Base-by-base conservation (phyloP, 768 basidiomycete species). In the Boletus subparvulus region DNA sequence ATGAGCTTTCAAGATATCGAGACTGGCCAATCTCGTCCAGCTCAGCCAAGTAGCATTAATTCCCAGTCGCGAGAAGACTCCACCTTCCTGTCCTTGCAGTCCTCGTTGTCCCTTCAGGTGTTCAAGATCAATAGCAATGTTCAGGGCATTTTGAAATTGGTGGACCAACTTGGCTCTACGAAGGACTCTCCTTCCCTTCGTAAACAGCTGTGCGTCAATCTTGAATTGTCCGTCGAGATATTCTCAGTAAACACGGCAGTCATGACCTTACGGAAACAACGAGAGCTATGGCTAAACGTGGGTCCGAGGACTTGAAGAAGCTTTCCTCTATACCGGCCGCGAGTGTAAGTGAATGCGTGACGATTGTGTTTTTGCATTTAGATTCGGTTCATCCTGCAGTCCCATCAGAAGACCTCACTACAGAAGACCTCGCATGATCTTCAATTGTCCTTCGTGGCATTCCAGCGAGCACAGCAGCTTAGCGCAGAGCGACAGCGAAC, bases 101-200 rank as follows among this genome's bases (percentile, higher is more conserved):
- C 83, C 4, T 91, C 91, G 14, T 73, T 94, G 57, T 89, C 89
- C 1, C 80, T 98, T 7, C 95, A 98, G 71, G 92, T 96, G 55
- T 98, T 98, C 87, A 98, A 98, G 83, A 94, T 98, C 78, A 95
- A 96, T 66, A 84, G 92, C 56, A 99, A 99, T 74, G 94, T 98
- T 3, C 92, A 96, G 67, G 96, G 92, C 16, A 95, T 99, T 47
- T 73, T 93, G 64, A 92, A 92, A 74, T 81, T 94, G n/a, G 92
- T 98, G n/a, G 94, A 98, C 68, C 91, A 95, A 71, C 82, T 99
- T 1, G 96, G 96, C 5, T 92, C 89, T 0, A 76, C 76, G 33
- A 85, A 85, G 65, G 95, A 98, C 70, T 92, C 88, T 17, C 83
- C 87, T 1, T 72, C 77, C 3, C 74, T 98, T 51, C 80, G 96